A percentile compares a stretch with the other conserved stretches of the same genome.
Evolutionary conservation across 1,284 basidiomycete genomes (phyloP).

Genomic region (Uromyces viciae-fabae): DNA sequence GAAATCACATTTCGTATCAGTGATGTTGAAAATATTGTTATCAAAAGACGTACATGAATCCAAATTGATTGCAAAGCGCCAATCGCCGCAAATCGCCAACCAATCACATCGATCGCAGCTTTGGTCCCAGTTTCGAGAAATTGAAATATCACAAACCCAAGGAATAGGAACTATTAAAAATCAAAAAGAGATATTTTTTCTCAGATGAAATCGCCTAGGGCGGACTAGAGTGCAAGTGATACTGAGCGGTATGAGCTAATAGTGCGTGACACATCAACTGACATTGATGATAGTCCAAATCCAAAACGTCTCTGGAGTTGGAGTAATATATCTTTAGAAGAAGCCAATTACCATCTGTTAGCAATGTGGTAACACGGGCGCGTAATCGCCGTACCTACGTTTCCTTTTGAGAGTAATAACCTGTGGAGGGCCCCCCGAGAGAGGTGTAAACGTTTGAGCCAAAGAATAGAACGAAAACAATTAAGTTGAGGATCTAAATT

Average conservation of each 20-base stretch:
- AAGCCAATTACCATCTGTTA: background rate
- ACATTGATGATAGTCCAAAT: constrained; percentile 45
- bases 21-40: constrained; percentile 25
- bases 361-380: too few species aligned
- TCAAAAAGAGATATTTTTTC: too few species aligned
- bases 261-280: background rate
- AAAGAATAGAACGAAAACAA: constrained; percentile 43
- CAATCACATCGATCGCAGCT: constrained; percentile 53
- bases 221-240: too few species aligned
- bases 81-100: constrained; percentile 56
- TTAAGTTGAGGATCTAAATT: constrained; percentile 33
- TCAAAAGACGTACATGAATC: constrained; percentile 43
- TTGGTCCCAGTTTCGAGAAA: constrained; percentile 51
- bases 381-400: constrained; percentile 1
- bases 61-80: constrained; percentile 52
- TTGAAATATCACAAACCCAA: constrained; percentile 54
- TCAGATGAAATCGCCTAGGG: too few species aligned
- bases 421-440: constrained; percentile 40
- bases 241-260: background rate
- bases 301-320: constrained; percentile 43
- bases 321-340: constrained; percentile 35
- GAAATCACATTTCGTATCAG: too few species aligned
- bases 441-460: constrained; percentile 41
- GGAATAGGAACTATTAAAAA: constrained; percentile 51
- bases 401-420: constrained; percentile 45